Base-by-base conservation (phyloP, 495 filamentous ascomycete genomes). In the Monascus purpureus region DNA sequence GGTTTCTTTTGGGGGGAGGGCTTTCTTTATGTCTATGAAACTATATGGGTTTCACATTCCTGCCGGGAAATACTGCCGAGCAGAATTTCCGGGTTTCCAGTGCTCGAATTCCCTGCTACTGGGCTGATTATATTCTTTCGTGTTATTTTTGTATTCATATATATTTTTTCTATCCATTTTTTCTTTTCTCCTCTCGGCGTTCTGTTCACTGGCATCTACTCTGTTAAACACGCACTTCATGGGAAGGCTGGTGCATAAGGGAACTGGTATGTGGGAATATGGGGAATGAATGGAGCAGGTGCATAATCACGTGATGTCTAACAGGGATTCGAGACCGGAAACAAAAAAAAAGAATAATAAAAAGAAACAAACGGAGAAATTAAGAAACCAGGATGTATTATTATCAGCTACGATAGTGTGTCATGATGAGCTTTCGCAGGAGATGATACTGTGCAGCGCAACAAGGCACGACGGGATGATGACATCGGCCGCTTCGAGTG, bases 401-500 rank as follows among this genome's bases (percentile, higher is more conserved):
- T n/a, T n/a, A n/a, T n/a, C n/a, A n/a, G n/a, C n/a, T n/a, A n/a
- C n/a, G n/a, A n/a, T n/a, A n/a, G n/a, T n/a, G n/a, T n/a, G n/a
- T n/a, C n/a, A n/a, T n/a, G n/a, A n/a, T n/a, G n/a, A n/a, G n/a
- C n/a, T n/a, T n/a, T n/a, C n/a, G n/a, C n/a, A n/a, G n/a, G 22
- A 11, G 22, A 24, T 24, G 22, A 11, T 24, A 24, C 6, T 6
- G 11, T 28, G 1, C 29, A 18, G 1, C 34, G 19, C 1, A 28
- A 24, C 3, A 9, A 33, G 31, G 20, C 8, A 13, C 24, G 6
- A 31, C 2, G 7, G 2, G 22, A 47, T 40, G 37, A 47, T 47
- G 35, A 34, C 36, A 46, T 42, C 26, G 20, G 33, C 33, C 30
- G 25, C 37, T 30, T 33, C 29, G 24, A 33, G 41, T 48, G 42